Percentiles rank a stretch among this genome's conserved stretches.
These are phyloP conservation scores for Ballota nigra DNA, from an alignment of 257 asterid species.

Conservation along the genomic window DNA sequence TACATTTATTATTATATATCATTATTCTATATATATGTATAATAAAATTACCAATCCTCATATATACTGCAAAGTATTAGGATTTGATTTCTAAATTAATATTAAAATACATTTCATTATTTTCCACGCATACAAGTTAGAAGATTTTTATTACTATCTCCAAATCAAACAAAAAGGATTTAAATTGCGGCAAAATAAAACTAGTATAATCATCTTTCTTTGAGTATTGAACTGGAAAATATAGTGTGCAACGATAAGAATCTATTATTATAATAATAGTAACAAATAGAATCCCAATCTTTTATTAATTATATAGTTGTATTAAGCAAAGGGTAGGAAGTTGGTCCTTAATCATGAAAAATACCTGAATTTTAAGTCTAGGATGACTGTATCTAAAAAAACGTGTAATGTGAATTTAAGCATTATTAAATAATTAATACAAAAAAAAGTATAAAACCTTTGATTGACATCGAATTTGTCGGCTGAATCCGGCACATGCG, in stretches of 20 bases:
- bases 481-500: constrained; percentile 30
- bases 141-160: background rate
- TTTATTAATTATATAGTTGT: background rate
- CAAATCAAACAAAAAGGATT: too few species aligned
- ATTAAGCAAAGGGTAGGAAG: constrained; percentile 19
- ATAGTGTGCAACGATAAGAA: too few species aligned
- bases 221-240: too few species aligned
- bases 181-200: too few species aligned
- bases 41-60: background rate
- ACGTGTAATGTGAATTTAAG: background rate
- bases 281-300: constrained; percentile 3
- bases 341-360: constrained; percentile 2
- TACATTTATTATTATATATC: background rate
- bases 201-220: too few species aligned
- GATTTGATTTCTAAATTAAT: too few species aligned
- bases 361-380: background rate
- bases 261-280: too few species aligned
- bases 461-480: constrained; percentile 24
- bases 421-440: background rate
- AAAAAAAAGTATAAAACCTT: background rate
- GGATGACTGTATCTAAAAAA: constrained; percentile 11
- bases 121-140: too few species aligned
- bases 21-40: too few species aligned
- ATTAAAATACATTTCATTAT: too few species aligned
- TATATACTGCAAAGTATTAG: too few species aligned